Conservation (phyloP, 1,139 yeast genomes). For the Debaryomycetaceae sp. region DNA sequence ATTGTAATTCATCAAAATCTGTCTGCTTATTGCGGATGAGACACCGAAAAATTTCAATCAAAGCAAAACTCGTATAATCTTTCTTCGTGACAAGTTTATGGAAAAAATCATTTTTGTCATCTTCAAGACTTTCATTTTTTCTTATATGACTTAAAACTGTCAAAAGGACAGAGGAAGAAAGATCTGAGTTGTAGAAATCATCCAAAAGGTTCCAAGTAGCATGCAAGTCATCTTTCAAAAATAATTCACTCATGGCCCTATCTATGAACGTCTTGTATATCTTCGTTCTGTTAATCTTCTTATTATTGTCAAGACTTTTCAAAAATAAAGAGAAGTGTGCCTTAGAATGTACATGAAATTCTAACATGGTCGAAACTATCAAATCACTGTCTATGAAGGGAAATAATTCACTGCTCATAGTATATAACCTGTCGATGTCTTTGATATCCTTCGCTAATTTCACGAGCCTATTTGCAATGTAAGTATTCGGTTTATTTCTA, state of each 20-base stretch:
- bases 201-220: neutral
- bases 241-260: neutral
- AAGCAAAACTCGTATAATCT: slow-evolving; percentile 14
- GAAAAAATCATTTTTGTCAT: neutral
- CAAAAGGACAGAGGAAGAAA: neutral
- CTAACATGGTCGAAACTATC: neutral
- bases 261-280: neutral
- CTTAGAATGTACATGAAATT: neutral
- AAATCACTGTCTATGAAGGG: neutral
- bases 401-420: neutral
- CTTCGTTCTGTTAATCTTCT: neutral
- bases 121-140: too few relatives aligned
- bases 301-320: neutral
- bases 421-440: neutral
- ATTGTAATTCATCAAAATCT: neutral
- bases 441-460: neutral
- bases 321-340: neutral
- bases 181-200: neutral
- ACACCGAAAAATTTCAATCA: slow-evolving; percentile 22
- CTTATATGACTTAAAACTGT: neutral
- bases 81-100: slow-evolving; percentile 3
- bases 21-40: slow-evolving; percentile 13
- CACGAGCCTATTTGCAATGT: neutral
- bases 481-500: neutral
- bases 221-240: neutral